Evolutionary conservation across 331 rosid species (phyloP).

Genomic region (Acacia pycnantha): DNA sequence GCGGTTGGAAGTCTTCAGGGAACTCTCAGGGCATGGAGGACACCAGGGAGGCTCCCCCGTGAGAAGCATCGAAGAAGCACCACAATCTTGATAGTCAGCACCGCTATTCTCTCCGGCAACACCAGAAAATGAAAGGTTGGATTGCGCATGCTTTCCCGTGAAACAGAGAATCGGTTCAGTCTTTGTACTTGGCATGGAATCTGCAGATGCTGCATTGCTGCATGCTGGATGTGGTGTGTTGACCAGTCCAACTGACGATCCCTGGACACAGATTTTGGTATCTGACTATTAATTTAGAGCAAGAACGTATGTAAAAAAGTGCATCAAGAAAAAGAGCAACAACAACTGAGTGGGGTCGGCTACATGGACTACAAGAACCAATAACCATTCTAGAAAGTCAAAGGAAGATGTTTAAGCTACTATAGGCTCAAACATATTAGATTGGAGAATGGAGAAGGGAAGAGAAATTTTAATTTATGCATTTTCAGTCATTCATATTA

Average conservation of each 20-base stretch:
- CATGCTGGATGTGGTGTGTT: conserved; percentile 55
- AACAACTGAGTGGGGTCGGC: too few relatives aligned
- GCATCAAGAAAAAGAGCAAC: too few relatives aligned
- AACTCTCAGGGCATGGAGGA: conserved; percentile 64
- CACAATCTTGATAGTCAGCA: conserved; percentile 84
- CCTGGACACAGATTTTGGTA: conserved; percentile 44
- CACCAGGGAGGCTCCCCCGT: conserved; percentile 94
- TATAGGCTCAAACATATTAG: conserved; percentile 3
- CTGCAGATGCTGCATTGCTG: conserved; percentile 83
- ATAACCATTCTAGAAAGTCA: conserved; percentile 2
- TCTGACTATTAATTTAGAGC: conserved; percentile 14
- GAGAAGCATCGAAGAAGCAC: conserved; percentile 78
- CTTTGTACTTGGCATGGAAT: conserved; percentile 69
- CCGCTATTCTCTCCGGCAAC: conserved; percentile 60
- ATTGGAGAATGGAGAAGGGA: not conserved
- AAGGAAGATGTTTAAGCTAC: not conserved
- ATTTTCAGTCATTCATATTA: not conserved
- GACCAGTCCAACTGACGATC: conserved; percentile 44
- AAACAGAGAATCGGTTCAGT: conserved; percentile 70
- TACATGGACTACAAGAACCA: not conserved
- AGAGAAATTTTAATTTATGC: not conserved
- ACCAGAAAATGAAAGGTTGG: conserved; percentile 83
- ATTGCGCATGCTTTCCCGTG: conserved; percentile 52
- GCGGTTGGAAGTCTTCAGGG: conserved; percentile 74
- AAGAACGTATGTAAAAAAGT: too few relatives aligned